Evolutionary conservation across 371 early-diverging fungal genomes (phyloP), one percentile per base, ranked within the genome.

Genomic region (Mucor irregularis): DNA sequence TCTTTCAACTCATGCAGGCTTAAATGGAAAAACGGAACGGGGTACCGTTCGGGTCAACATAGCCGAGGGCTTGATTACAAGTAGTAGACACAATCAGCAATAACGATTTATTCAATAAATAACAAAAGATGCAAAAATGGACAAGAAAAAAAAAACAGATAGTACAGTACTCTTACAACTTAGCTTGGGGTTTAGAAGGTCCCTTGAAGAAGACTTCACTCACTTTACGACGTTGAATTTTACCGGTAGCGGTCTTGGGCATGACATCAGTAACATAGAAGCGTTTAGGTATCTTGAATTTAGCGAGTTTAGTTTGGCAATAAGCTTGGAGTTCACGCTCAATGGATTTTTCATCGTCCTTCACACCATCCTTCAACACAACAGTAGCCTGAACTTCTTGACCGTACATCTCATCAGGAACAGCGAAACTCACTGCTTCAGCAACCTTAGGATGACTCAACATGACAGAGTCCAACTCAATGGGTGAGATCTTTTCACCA

Each of bases 311-410:
- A 14, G 69, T 64, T 16, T 46, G 56, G 60, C 81, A 80, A 56
- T 69, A 84, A 25, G 67, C 57, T 28, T 69, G 62, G 28, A 90
- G 53, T 26, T 81, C 81, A 35, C 58, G 58, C 40, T 76, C 76
- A 11, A 74, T 49, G 3, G 66, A 73, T 9, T 65, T 63, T 10
- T 51, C 57, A n/a, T 61, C 62, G 7, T 63, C 70, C 40, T 56
- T 37, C 7, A 61, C 49, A 21, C 57, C 64, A 1, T 40, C 26
- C 8, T 64, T 70, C 19, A 68, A 68, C 3, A 94, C 87, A 4
- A 92, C 83, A 0, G 90, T 89, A 1, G 89, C 90, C 62, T 90
- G 85, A 10, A 94, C 85, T 55, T 90, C 90, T 64, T 93, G 89
- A 13, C 92, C 93, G 49, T 90, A 91, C 67, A 89, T 85, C 16